phyloP scores from a whole-genome alignment of 1,284 basidiomycete species.

The Tylopilus sp. region DNA sequence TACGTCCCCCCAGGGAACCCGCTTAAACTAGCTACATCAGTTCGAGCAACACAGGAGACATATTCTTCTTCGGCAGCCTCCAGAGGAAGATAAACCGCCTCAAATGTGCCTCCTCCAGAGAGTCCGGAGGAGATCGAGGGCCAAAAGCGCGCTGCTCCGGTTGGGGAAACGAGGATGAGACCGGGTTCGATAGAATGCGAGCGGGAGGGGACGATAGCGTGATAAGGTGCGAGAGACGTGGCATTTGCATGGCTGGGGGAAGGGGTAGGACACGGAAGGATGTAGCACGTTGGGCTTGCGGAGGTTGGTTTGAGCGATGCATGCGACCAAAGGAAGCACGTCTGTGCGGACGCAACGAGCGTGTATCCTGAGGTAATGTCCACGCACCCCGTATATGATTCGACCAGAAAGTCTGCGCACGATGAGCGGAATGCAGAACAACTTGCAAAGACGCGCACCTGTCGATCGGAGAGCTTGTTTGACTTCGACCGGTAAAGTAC shows the following conservation, averaged over 20 bases:
- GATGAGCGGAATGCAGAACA: background rate
- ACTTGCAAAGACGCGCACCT: constrained; percentile 38
- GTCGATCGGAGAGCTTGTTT: constrained; percentile 65
- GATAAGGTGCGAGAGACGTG: constrained; percentile 50
- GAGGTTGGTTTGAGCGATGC: constrained; percentile 42
- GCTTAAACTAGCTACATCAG: constrained; percentile 48
- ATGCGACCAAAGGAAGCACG: constrained; percentile 82
- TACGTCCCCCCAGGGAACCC: constrained; percentile 9
- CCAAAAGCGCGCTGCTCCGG: constrained; percentile 72
- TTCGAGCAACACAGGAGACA: constrained; percentile 60
- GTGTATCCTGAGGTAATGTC: constrained; percentile 71
- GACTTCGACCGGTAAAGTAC: constrained; percentile 67
- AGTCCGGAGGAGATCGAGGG: constrained; percentile 76
- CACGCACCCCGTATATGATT: constrained; percentile 65
- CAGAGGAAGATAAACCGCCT: constrained; percentile 49
- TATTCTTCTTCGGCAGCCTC: constrained; percentile 46
- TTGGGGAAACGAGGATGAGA: constrained; percentile 62
- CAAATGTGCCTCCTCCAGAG: constrained; percentile 72
- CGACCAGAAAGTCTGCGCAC: constrained; percentile 58
- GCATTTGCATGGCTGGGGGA: constrained; percentile 35
- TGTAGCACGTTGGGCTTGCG: constrained; percentile 69
- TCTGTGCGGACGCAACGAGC: constrained; percentile 63
- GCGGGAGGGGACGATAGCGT: constrained; percentile 65
- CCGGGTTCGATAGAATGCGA: constrained; percentile 65
- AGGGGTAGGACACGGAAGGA: constrained; percentile 61